Evolutionary conservation across 495 filamentous ascomycete species (phyloP), one percentile per base, ranked within the genome.

Genomic region (Rostrohypoxylon terebratum): DNA sequence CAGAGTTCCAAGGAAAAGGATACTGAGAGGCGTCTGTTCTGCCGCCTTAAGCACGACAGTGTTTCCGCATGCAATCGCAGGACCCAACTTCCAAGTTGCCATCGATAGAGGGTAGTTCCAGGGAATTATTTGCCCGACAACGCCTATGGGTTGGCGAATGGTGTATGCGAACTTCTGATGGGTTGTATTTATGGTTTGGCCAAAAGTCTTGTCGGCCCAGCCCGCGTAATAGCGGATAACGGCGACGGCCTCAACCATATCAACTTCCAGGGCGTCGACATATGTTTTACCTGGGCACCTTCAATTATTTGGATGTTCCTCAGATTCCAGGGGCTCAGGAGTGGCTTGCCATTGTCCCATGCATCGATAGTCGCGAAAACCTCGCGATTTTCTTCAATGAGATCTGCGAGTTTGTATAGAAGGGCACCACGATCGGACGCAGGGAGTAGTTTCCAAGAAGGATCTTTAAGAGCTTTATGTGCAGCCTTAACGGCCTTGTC

Each of bases 31-130:
- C 9, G 55, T 59, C 20, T 59, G 55, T 18, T 59, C 55, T 44
- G 55, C 55, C 2, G 55, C 36, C 25, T 59, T 59, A 18, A 59
- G 55, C 11, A 59, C 34, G 18, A 59, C 55, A 1, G 55, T 59
- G 20, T 59, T 59, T 42, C 55, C 55, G 36, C 55, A 59, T 14
- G 55, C 55, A n/a, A 59, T 16, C 16, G 55, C 55, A 8, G 55
- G 55, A 9, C 55, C 55, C n/a, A 59, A 23, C 9, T 59, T 59
- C 55, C 55, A 59, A 23, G 55, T 59, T 33, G 55, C 55, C 55
- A 59, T 59, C 20, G 55, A 59, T n/a, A 59, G 55, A 21, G 55
- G 55, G 20, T 59, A 59, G 20, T 59, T 59, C 55, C 55, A 59
- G 5, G 55, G 55, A 38, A 59, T 59, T 0, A 59, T 59, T 21